Evolutionary conservation across 495 filamentous ascomycete species (phyloP).

Genomic region (Penicillium waksmanii): DNA sequence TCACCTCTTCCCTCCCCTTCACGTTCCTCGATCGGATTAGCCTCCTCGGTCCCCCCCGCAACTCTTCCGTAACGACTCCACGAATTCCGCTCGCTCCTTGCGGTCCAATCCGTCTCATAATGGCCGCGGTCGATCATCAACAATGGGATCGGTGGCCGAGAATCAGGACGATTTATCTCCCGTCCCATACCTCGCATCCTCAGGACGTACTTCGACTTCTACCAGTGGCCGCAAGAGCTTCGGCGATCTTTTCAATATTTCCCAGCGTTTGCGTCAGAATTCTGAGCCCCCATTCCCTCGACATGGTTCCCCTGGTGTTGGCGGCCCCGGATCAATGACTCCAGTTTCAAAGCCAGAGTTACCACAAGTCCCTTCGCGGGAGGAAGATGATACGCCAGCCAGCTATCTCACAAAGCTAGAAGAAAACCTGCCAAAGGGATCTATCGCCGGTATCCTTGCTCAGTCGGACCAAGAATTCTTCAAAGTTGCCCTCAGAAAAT

Average conservation of each 20-base stretch:
- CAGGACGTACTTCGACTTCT: slow-evolving; percentile 75
- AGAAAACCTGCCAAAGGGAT: slow-evolving; percentile 73
- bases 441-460: slow-evolving; percentile 78
- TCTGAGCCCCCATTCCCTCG: slow-evolving; percentile 67
- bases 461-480: slow-evolving; percentile 85
- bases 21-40: slow-evolving; percentile 51
- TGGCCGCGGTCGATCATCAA: slow-evolving; percentile 82
- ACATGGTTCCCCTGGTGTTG: slow-evolving; percentile 55
- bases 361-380: slow-evolving; percentile 74
- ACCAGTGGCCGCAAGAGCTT: slow-evolving; percentile 87
- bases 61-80: slow-evolving; percentile 63
- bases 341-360: slow-evolving; percentile 69
- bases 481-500: slow-evolving; percentile 81
- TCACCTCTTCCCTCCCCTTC: slow-evolving; percentile 62
- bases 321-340: slow-evolving; percentile 58
- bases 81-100: slow-evolving; percentile 68
- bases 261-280: slow-evolving; percentile 73
- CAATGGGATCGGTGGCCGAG: slow-evolving; percentile 73
- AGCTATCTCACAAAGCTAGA: slow-evolving; percentile 85
- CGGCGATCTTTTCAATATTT: slow-evolving; percentile 79
- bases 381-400: slow-evolving; percentile 87
- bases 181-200: slow-evolving; percentile 62
- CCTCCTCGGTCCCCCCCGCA: slow-evolving; percentile 40
- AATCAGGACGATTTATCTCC: slow-evolving; percentile 59
- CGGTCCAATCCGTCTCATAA: slow-evolving; percentile 68